These are phyloP conservation scores for Geotrichum citri-aurantii DNA, from an alignment of 1,139 yeast species.

Conservation along the genomic window DNA sequence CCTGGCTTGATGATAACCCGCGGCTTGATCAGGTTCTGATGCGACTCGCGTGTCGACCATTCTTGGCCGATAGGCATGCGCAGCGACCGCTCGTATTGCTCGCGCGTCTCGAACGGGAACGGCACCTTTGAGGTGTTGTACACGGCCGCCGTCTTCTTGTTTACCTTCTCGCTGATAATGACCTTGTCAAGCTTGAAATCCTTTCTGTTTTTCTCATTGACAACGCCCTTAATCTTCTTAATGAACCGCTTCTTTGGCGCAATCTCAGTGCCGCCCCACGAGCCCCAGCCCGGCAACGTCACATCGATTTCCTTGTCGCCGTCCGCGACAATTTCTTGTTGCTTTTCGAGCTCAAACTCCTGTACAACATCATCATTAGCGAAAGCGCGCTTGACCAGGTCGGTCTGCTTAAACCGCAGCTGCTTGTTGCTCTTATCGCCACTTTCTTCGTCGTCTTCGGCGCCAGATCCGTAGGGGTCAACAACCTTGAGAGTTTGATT, in stretches of 20 bases:
- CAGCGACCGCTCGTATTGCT: slow-evolving; percentile 88
- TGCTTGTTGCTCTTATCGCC: slow-evolving; percentile 31
- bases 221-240: slow-evolving; percentile 64
- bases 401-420: slow-evolving; percentile 65
- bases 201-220: slow-evolving; percentile 62
- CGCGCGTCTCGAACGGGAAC: slow-evolving; percentile 86
- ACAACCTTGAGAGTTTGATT: slow-evolving; percentile 40
- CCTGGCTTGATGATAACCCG: slow-evolving; percentile 83
- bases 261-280: slow-evolving; percentile 41
- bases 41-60: slow-evolving; percentile 86
- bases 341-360: slow-evolving; percentile 74
- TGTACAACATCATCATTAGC: slow-evolving; percentile 92
- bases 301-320: slow-evolving; percentile 82
- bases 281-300: slow-evolving; percentile 87
- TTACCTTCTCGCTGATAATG: slow-evolving; percentile 80
- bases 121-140: slow-evolving; percentile 87
- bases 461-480: slow-evolving; percentile 39
- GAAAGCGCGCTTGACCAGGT: slow-evolving; percentile 82
- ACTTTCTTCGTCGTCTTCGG: slow-evolving; percentile 30
- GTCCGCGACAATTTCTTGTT: slow-evolving; percentile 62
- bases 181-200: slow-evolving; percentile 76
- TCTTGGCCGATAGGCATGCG: slow-evolving; percentile 98
- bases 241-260: slow-evolving; percentile 49
- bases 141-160: slow-evolving; percentile 68
- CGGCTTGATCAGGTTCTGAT: slow-evolving; percentile 86